Evolutionary conservation across 768 basidiomycete species (phyloP).

Genomic region (Auriscalpium microsporum): DNA sequence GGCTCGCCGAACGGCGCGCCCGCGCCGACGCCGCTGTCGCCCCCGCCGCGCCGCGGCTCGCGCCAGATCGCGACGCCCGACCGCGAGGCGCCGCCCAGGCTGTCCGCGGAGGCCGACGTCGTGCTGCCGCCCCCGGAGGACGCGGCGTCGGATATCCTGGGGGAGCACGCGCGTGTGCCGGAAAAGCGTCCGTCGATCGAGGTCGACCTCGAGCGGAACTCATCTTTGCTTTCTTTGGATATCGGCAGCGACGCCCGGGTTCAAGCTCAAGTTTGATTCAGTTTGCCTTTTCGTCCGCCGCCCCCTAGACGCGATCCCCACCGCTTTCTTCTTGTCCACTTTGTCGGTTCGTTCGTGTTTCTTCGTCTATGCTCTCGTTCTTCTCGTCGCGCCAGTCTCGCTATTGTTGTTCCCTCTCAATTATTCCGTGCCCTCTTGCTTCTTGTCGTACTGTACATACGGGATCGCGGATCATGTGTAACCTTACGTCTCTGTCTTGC

Average conservation of each 20-base stretch:
- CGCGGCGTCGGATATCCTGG: neutral
- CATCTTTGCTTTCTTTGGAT: conserved; percentile 14
- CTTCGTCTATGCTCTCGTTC: no score
- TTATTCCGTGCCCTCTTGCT: no score
- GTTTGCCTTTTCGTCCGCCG: no score
- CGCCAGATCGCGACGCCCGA: conserved; percentile 30
- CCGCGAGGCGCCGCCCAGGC: neutral
- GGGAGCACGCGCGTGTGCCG: neutral
- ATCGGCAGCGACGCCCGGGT: conserved; percentile 7
- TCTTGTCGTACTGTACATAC: no score
- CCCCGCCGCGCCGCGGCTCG: conserved; percentile 55
- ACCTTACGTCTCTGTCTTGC: no score
- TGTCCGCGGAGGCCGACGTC: neutral
- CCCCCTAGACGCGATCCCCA: no score
- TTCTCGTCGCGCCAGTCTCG: no score
- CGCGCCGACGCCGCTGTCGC: conserved; percentile 46
- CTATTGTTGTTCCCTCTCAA: no score
- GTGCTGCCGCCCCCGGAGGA: conserved; percentile 6
- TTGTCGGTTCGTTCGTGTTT: no score
- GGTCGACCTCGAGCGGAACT: conserved; percentile 10
- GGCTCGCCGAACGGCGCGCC: conserved; percentile 21
- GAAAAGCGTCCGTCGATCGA: neutral
- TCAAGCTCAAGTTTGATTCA: no score
- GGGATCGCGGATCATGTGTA: no score
- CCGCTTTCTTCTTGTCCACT: no score